Base-by-base conservation (phyloP, 1,284 basidiomycete species). In the Rhodotorula sp. region DNA sequence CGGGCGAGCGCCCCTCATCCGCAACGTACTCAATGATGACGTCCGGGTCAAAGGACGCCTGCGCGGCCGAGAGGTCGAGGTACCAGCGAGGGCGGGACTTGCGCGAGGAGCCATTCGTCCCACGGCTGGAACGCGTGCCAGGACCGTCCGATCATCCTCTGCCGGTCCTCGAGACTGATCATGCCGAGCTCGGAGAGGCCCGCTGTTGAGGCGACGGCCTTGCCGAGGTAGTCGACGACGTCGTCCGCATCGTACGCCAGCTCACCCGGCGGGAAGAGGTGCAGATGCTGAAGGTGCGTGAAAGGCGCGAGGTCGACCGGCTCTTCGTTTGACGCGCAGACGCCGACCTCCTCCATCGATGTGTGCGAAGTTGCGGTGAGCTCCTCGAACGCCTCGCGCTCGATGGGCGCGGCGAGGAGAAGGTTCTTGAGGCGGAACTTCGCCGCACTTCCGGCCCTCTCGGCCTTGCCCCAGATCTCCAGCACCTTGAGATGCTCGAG, bases 351-450 rank as follows among this genome's bases (percentile, higher is more conserved):
- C 25, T 8, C 29, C 25, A 58, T 37, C 13, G 57, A 41, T 2
- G 15, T 27, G 27, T 6, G 21, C 57, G 57, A 39, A 5, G n/a
- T 17, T 9, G 27, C 10, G 13, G 57, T 58, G 36, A 58, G 36
- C 37, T 29, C n/a, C 37, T 58, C 37, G n/a, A 58, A 58, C n/a
- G 17, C 10, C 1, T n/a, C 3, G 39, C 37, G 89, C 82, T 61
- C 83, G 84, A 78, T 89, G 87, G 75, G 69, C 46, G 74, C 12
- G 44, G 48, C 64, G n/a, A 61, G 61, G 41, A 69, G 53, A 25
- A 50, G 56, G 12, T 15, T 17, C 36, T 53, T 64, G 32, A 55
- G 54, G 19, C 34, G 32, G 25, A 55, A 55, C 3, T 15, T 36
- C 6, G 54, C 27, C 1, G 22, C 32, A n/a, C 5, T 8, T 12